A percentile compares a stretch with the other conserved stretches of the same genome.
These are phyloP conservation scores for Skeletonema tropicum DNA, from an alignment of 108 stramenopile genomes.

Conservation along the genomic window DNA sequence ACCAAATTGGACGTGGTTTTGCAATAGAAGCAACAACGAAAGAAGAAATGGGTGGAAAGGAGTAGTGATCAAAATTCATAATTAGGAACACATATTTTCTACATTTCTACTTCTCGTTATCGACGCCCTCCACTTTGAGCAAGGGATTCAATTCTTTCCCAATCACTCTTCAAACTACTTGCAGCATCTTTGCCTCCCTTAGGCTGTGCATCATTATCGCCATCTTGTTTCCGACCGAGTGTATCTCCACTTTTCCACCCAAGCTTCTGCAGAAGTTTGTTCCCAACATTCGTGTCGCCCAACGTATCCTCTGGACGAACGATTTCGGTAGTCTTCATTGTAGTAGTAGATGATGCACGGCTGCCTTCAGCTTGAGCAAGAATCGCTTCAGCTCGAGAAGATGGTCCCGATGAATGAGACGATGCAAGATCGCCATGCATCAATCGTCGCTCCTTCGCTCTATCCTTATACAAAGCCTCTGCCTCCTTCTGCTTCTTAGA, in stretches of 20 bases:
- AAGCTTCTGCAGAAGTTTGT: constrained; percentile 79
- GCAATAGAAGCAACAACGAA: constrained; percentile 6
- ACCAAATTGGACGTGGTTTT: constrained; percentile 9
- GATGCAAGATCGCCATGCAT: constrained; percentile 30
- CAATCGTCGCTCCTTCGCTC: constrained; percentile 52
- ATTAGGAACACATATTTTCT: not conserved
- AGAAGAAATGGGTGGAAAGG: not conserved
- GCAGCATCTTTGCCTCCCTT: constrained; percentile 13
- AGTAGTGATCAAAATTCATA: not conserved
- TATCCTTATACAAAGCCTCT: constrained; percentile 36
- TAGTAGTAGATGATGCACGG: constrained; percentile 8
- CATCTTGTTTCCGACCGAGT: constrained; percentile 44
- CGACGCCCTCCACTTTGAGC: constrained; percentile 47
- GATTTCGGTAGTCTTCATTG: constrained; percentile 20
- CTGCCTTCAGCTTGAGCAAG: constrained; percentile 30
- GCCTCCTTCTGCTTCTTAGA: constrained; percentile 6
- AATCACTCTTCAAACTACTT: constrained; percentile 66
- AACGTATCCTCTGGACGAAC: constrained; percentile 54
- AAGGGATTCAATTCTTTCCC: constrained; percentile 82
- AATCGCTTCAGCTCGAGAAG: constrained; percentile 33
- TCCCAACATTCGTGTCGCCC: constrained; percentile 68
- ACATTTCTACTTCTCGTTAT: not conserved
- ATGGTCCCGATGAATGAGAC: constrained; percentile 12
- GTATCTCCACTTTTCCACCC: constrained; percentile 72
- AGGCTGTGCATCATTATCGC: constrained; percentile 11